Percentiles rank a stretch among this genome's conserved stretches.
These are phyloP conservation scores for Exophiala sp. DNA, from an alignment of 2,329 filamentous ascomycete genomes.

Conservation along the genomic window DNA sequence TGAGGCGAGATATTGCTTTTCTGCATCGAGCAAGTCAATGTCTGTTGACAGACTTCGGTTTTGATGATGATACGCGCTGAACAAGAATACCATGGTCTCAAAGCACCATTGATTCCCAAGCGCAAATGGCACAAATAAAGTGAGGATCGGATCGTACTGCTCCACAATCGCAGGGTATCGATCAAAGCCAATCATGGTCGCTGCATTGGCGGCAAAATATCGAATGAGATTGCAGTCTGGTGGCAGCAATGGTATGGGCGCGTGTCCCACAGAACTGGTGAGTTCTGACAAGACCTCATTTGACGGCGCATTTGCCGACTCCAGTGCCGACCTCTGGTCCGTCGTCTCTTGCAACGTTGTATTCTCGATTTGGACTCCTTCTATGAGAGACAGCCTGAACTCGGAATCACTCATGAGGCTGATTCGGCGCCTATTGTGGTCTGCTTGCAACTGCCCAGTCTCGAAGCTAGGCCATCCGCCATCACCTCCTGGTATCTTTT, in stretches of 20 bases:
- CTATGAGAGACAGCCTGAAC: conserved; percentile 13
- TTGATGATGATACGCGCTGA: conserved; percentile 16
- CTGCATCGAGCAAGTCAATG: conserved; percentile 1
- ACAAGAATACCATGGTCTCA: conserved; percentile 20
- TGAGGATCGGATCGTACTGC: conserved; percentile 13
- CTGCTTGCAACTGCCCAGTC: background rate
- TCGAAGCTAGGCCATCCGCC: background rate
- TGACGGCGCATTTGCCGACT: background rate
- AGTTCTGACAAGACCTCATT: conserved; percentile 3
- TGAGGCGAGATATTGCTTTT: conserved; percentile 19
- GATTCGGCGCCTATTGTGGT: background rate
- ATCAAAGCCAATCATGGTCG: conserved; percentile 16
- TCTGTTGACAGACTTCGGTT: background rate
- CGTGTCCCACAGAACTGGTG: conserved; percentile 1
- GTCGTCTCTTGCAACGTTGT: conserved; percentile 3
- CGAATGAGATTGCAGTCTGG: conserved; percentile 14
- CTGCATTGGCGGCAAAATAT: conserved; percentile 18
- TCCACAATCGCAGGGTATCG: conserved; percentile 13
- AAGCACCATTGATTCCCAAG: conserved; percentile 20
- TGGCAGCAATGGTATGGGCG: conserved; percentile 2
- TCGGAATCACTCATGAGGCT: conserved; percentile 13
- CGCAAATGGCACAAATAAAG: conserved; percentile 19
- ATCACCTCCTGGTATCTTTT: background rate
- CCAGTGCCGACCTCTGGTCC: background rate
- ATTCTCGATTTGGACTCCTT: conserved; percentile 8